phyloP scores from a whole-genome alignment of 805 yeast genomes.

The Groenewaldozyma tartarivorans region DNA sequence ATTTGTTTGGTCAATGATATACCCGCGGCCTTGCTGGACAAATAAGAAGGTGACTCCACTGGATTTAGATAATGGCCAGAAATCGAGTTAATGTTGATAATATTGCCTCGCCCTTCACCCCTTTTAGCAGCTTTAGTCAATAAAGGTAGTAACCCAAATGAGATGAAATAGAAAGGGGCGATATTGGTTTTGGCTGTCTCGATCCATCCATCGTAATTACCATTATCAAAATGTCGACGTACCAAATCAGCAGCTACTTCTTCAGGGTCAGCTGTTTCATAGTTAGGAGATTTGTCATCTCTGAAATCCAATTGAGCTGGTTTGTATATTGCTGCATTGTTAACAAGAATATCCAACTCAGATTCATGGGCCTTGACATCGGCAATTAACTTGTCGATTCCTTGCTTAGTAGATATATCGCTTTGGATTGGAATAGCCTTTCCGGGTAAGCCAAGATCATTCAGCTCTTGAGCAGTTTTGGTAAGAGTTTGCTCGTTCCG shows the following conservation, averaged over 20 bases:
- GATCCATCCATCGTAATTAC: constrained; percentile 10
- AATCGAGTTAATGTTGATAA: constrained; percentile 46
- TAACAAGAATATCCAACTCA: constrained; percentile 25
- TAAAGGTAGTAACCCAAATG: constrained; percentile 12
- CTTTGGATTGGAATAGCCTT: constrained; percentile 10
- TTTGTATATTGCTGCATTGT: constrained; percentile 26
- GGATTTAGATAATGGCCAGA: constrained; percentile 34
- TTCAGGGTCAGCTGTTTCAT: neutral
- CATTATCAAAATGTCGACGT: constrained; percentile 4
- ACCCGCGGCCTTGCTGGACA: constrained; percentile 52
- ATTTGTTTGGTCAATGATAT: constrained; percentile 46
- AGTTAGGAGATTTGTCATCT: too few species aligned
- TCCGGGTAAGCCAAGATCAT: constrained; percentile 6
- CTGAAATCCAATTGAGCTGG: too few species aligned
- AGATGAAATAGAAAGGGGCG: constrained; percentile 10
- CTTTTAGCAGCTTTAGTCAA: constrained; percentile 12
- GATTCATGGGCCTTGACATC: constrained; percentile 2
- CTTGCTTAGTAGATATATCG: constrained; percentile 7
- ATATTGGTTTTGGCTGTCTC: constrained; percentile 7
- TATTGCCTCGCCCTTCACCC: constrained; percentile 42
- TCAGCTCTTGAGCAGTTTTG: constrained; percentile 30
- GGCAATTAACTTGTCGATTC: constrained; percentile 2
- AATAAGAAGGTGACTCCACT: constrained; percentile 43
- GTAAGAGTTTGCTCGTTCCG: constrained; percentile 43
- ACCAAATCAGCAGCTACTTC: constrained; percentile 6